These are phyloP conservation scores for Marasmius fiardii DNA, from an alignment of 1,284 basidiomycete genomes.

Conservation along the genomic window DNA sequence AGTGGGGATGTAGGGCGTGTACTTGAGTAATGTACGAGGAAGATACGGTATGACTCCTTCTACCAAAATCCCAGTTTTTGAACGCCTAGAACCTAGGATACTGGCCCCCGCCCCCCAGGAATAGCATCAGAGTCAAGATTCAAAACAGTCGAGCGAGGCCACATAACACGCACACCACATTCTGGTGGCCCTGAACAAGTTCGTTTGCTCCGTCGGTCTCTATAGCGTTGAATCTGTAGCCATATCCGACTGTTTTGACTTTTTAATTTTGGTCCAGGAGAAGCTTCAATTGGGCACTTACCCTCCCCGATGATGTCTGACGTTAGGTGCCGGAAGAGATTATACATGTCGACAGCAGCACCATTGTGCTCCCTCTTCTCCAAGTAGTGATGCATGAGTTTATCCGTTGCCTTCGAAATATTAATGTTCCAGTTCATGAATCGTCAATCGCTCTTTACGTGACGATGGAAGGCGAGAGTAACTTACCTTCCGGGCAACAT, in stretches of 20 bases:
- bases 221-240: not conserved
- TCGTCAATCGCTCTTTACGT: too few species aligned
- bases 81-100: too few species aligned
- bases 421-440: too few species aligned
- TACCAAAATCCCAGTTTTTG: too few species aligned
- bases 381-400: not conserved
- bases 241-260: not conserved
- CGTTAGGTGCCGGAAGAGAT: not conserved
- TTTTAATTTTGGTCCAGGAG: not conserved
- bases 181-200: not conserved
- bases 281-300: not conserved
- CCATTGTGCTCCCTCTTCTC: not conserved
- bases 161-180: not conserved
- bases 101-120: too few species aligned
- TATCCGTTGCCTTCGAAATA: not conserved
- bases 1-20: too few species aligned
- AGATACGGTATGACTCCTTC: too few species aligned
- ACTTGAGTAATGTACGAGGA: too few species aligned
- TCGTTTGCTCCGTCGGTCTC: not conserved
- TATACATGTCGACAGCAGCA: not conserved
- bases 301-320: not conserved
- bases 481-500: not conserved
- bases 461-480: too few species aligned
- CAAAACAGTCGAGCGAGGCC: too few species aligned
- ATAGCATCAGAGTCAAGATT: too few species aligned